phyloP scores from a whole-genome alignment of 2,329 filamentous ascomycete species.

The Claviceps maximensis region DNA sequence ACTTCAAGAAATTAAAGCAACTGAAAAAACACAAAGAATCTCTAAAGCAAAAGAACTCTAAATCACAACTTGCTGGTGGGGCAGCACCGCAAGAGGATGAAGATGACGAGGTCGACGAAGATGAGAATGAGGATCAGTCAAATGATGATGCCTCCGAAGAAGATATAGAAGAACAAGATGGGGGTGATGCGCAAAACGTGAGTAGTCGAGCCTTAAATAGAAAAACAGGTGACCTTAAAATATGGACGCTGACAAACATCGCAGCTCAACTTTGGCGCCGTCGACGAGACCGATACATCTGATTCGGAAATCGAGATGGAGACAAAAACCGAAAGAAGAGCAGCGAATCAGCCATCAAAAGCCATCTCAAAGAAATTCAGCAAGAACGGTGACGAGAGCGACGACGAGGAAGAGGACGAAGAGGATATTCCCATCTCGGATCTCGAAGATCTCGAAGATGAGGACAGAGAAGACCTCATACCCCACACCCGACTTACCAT shows the following conservation, averaged over 20 bases:
- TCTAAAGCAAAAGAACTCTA: slow-evolving; percentile 24
- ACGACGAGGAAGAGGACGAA: slow-evolving; percentile 55
- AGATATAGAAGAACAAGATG: slow-evolving; percentile 23
- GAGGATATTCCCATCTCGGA: slow-evolving; percentile 86
- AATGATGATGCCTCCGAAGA: slow-evolving; percentile 16
- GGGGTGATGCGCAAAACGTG: slow-evolving; percentile 22
- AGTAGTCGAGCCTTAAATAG: neutral
- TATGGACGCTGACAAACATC: neutral
- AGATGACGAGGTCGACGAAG: neutral
- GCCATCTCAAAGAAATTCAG: slow-evolving; percentile 7
- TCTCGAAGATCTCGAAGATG: slow-evolving; percentile 62
- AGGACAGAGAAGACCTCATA: slow-evolving; percentile 75
- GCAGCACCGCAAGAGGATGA: slow-evolving; percentile 3
- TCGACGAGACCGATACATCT: slow-evolving; percentile 48
- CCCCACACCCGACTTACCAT: slow-evolving; percentile 90
- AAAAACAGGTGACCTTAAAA: neutral
- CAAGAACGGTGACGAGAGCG: slow-evolving; percentile 21
- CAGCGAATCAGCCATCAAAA: slow-evolving; percentile 16
- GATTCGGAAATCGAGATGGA: slow-evolving; percentile 70
- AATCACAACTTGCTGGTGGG: slow-evolving; percentile 11
- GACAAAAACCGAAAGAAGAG: slow-evolving; percentile 39
- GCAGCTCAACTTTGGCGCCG: slow-evolving; percentile 38
- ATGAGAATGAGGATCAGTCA: neutral
- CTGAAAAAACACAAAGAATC: slow-evolving; percentile 33
- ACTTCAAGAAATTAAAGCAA: slow-evolving; percentile 38